Base-by-base conservation (phyloP, 768 basidiomycete genomes). In the Lentinula sp. region DNA sequence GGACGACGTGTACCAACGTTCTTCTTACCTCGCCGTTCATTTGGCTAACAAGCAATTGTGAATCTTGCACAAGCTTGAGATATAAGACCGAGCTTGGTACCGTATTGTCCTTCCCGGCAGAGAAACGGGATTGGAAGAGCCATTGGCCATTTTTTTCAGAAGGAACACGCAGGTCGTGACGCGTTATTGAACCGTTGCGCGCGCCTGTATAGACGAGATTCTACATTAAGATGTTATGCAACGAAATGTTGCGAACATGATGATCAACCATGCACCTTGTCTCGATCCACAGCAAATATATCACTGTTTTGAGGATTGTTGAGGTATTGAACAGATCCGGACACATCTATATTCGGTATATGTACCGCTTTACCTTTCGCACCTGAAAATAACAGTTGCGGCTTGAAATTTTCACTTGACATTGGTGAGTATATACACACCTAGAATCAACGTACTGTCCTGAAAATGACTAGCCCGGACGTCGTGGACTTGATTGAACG, bases 221-320 rank as follows among this genome's bases (percentile, higher is more conserved):
- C 85, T 87, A 60, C 34, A 56, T 62, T 2, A 35, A 65, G 45
- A 3, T 35, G n/a, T 18, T 28, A 39, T 23, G 8, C 15, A 11
- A 45, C 15, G 43, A 31, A 57, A n/a, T 18, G 45, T 11, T 23
- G 15, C 9, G 16, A 43, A 5, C 16, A 43, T 23, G 21, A 9
- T 23, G n/a, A 48, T 39, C 4, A 28, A 4, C 28, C 28, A 66
- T 76, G 5, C 45, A 87, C 87, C 55, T 79, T 71, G 51, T 75
- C 68, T 65, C 84, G 84, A 51, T 75, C 69, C n/a, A 88, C 71
- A 2, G 87, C 70, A 63, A 90, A 83, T 0, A 88, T 84, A 65
- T 89, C 87, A 57, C 86, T 88, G 37, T 59, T 50, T 15, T 59
- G 43, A 18, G 75, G 64, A 2, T 86, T 87, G 31, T 76, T 70